These are phyloP conservation scores for Tuber microsphaerosporum DNA, from an alignment of 495 filamentous ascomycete genomes.

Conservation along the genomic window DNA sequence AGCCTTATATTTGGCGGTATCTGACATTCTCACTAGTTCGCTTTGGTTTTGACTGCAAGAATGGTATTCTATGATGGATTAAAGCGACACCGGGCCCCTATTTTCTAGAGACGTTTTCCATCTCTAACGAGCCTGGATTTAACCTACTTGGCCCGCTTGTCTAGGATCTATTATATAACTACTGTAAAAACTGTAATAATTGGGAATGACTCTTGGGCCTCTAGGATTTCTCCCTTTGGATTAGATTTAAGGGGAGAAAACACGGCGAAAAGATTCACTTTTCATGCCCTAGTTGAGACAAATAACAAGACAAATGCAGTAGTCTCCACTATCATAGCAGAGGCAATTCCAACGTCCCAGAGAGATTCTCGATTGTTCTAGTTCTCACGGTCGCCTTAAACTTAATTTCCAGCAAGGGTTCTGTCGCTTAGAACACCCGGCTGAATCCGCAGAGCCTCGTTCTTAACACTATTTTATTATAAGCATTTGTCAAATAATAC, in stretches of 20 bases:
- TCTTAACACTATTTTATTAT: background rate
- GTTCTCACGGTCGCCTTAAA: background rate
- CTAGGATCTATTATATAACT: background rate
- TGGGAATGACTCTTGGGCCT: too few species aligned
- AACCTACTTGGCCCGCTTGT: background rate
- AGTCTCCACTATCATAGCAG: too few species aligned
- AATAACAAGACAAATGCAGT: too few species aligned
- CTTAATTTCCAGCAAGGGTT: background rate
- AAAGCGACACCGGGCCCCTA: background rate
- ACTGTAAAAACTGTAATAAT: too few species aligned
- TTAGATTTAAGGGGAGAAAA: too few species aligned
- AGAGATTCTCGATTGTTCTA: too few species aligned
- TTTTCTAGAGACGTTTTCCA: background rate
- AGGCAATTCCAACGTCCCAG: too few species aligned
- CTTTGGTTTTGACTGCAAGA: background rate
- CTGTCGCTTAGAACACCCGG: background rate
- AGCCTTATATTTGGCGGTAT: background rate
- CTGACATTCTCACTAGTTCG: background rate
- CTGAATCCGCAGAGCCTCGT: background rate
- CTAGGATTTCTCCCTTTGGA: too few species aligned
- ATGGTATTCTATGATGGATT: background rate
- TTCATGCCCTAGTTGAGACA: too few species aligned
- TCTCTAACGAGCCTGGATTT: background rate
- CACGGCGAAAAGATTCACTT: too few species aligned
- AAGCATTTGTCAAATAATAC: background rate